phyloP scores from a whole-genome alignment of 805 yeast species.

The Metschnikowia gelsemii region DNA sequence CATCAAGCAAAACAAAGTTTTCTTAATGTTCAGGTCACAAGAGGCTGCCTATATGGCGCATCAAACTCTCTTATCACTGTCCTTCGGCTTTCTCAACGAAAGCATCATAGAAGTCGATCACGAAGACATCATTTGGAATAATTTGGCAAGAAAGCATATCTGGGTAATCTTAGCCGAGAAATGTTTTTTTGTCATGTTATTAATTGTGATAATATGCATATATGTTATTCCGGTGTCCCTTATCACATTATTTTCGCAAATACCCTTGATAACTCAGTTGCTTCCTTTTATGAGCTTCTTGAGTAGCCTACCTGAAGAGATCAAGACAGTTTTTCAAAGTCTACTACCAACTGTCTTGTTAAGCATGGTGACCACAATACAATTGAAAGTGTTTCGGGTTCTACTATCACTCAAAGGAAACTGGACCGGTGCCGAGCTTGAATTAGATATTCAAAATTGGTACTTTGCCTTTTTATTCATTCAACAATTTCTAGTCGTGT shows the following conservation, averaged over 20 bases:
- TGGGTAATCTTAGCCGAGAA: conserved; percentile 38
- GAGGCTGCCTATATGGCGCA: conserved; percentile 62
- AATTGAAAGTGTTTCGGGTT: conserved; percentile 55
- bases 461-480: conserved; percentile 75
- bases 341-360: conserved; percentile 68
- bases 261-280: conserved; percentile 60
- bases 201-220: conserved; percentile 45
- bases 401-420: conserved; percentile 57
- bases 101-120: conserved; percentile 58
- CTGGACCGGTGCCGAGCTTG: conserved; percentile 60
- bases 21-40: conserved; percentile 60
- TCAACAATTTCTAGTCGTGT: conserved; percentile 81
- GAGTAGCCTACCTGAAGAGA: conserved; percentile 50
- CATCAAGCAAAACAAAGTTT: conserved; percentile 44
- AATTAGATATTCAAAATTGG: conserved; percentile 74
- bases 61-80: conserved; percentile 51
- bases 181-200: conserved; percentile 42
- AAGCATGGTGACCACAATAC: conserved; percentile 60
- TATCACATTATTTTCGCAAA: conserved; percentile 72
- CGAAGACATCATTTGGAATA: conserved; percentile 70
- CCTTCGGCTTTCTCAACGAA: conserved; percentile 41
- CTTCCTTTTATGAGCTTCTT: conserved; percentile 62
- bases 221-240: conserved; percentile 87
- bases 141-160: conserved; percentile 44
- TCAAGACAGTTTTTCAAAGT: conserved; percentile 56